These are phyloP conservation scores for Phytophthora capsici DNA, from an alignment of 352 stramenopile genomes.

Conservation along the genomic window DNA sequence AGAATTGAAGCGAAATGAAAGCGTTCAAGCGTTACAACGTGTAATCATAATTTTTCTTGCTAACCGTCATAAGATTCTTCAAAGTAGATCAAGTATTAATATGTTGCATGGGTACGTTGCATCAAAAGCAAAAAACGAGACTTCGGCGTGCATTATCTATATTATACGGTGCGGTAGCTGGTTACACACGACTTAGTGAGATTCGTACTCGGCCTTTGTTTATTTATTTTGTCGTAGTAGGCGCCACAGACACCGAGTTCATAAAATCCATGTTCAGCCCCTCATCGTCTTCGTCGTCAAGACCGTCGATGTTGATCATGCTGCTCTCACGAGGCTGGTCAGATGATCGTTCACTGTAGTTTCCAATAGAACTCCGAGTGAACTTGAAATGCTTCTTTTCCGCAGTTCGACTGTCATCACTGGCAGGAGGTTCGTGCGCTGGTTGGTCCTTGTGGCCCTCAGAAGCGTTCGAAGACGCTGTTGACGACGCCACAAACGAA, in stretches of 20 bases:
- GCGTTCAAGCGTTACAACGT: too few relatives aligned
- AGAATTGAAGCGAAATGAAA: too few relatives aligned
- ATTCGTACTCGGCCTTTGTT: background rate
- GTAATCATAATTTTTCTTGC: too few relatives aligned
- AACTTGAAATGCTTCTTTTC: constrained; percentile 56
- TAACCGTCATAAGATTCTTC: too few relatives aligned
- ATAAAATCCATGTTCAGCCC: constrained; percentile 89
- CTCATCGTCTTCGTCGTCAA: constrained; percentile 52
- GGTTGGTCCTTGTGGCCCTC: constrained; percentile 27
- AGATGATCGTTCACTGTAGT: constrained; percentile 33
- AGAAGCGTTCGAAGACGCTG: constrained; percentile 11
- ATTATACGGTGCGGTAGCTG: constrained; percentile 26
- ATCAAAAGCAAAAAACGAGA: background rate
- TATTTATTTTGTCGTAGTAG: constrained; percentile 28
- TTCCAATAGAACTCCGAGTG: constrained; percentile 31
- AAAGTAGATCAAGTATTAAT: too few relatives aligned
- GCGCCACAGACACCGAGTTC: constrained; percentile 43
- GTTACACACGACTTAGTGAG: background rate
- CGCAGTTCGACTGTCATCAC: constrained; percentile 17
- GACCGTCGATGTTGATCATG: constrained; percentile 42
- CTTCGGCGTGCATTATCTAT: constrained; percentile 26
- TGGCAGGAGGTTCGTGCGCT: constrained; percentile 22
- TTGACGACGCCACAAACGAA: constrained; percentile 36
- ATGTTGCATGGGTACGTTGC: too few relatives aligned
- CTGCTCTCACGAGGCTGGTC: constrained; percentile 38